Evolutionary conservation across 768 basidiomycete species (phyloP).

Genomic region (Psilocybe cyanescens): DNA sequence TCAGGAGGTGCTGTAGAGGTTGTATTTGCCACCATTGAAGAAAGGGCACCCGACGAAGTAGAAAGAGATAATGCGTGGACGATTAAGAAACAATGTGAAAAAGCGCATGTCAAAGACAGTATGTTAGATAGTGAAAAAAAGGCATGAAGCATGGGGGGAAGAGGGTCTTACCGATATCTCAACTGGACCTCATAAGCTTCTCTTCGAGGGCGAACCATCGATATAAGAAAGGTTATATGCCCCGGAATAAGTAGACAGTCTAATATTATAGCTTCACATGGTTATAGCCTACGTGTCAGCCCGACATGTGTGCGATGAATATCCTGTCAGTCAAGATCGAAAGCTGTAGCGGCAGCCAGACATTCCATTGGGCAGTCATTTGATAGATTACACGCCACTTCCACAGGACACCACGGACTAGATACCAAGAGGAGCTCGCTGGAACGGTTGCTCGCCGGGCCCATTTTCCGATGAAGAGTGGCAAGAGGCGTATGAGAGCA

Average conservation of each 20-base stretch:
- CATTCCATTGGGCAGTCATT: constrained; percentile 30
- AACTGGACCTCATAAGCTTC: constrained; percentile 18
- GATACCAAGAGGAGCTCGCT: constrained; percentile 5
- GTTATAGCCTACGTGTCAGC: constrained; percentile 33
- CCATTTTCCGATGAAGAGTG: constrained; percentile 5
- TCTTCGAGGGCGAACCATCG: constrained; percentile 16
- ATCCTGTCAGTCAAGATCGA: constrained; percentile 22
- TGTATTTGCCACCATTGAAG: constrained; percentile 3
- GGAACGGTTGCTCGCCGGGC: constrained; percentile 9
- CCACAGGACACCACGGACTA: constrained; percentile 18
- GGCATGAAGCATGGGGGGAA: constrained; percentile 12
- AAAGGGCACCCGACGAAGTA: constrained; percentile 1
- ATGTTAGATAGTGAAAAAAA: constrained; percentile 10
- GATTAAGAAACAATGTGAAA: background rate
- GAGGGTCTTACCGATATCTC: constrained; percentile 16
- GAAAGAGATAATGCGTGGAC: constrained; percentile 1
- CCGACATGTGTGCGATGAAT: constrained; percentile 37
- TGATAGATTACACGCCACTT: constrained; percentile 32
- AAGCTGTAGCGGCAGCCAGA: constrained; percentile 24
- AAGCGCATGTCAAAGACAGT: constrained; percentile 5
- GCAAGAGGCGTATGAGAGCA: constrained; percentile 12
- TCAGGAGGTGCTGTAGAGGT: constrained; percentile 3
- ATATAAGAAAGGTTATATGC: constrained; percentile 10
- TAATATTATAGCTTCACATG: constrained; percentile 18
- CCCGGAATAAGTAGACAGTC: constrained; percentile 9